Evolutionary conservation across 345 rosid genomes (phyloP), one percentile per base, ranked within the genome.

Genomic region (Aethionema arabicum): DNA sequence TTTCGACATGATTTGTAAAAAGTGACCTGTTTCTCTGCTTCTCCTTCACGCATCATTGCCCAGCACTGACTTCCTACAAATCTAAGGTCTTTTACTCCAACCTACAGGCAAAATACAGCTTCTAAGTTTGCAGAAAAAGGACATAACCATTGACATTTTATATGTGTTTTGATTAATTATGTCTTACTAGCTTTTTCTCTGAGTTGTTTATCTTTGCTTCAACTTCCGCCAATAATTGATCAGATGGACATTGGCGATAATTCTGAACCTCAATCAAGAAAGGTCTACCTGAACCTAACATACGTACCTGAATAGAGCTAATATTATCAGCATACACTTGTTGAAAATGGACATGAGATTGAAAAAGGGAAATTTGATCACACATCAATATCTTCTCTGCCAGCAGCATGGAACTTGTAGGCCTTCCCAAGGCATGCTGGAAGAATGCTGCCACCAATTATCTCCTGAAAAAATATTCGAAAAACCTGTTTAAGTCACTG

Each of bases 221-320:
- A 39, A 81, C 72, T 76, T 85, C 89, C 52, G 79, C 77, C 48
- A 90, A 70, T 32, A 64, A 69, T 63, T 62, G 69, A 44, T 79
- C 79, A 11, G 90, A 77, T 69, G 97, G 98, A 47, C 81, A 73
- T 68, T 76, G 76, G 32, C 95, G 90, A 9, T 95, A 74, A 76
- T 87, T 92, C 67, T 83, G 98, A 76, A 92, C 70, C 85, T 92
- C 98, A 55, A 92, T 76, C 72, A 89, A 77, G 76, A 92, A 92
- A 60, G 98, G 98, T 74, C 98, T 83, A n/a, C 98, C 98, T 32
- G 97, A 87, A 66, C 98, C 97, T 76, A 92, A 74, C 98, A 92
- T 92, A 16, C 98, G 91, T 63, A 92, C 98, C 98, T 92, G 80
- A 48, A 73, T 76, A 70, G 3, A 39, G 45, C 35, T 68, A 63